phyloP scores from a whole-genome alignment of 164 flowering plant species.

The Aristolochia contorta region DNA sequence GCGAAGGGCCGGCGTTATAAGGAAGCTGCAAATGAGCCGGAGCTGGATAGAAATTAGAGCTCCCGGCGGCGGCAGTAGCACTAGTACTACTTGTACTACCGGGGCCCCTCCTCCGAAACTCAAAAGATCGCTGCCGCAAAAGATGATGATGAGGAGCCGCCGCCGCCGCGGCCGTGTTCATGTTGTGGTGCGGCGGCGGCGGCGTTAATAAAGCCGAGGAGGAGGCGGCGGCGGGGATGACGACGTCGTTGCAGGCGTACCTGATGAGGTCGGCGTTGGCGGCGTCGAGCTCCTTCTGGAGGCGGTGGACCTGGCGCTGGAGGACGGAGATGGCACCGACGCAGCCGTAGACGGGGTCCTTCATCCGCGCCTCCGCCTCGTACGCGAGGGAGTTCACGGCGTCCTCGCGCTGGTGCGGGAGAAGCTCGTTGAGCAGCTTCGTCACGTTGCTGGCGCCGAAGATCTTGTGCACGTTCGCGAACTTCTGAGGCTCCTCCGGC shows the following conservation, averaged over 20 bases:
- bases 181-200: slow-evolving; percentile 3
- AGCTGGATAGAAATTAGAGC: slow-evolving; percentile 16
- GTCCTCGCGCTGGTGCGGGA: slow-evolving; percentile 60
- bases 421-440: slow-evolving; percentile 57
- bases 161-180: not conserved
- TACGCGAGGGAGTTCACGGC: slow-evolving; percentile 73
- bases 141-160: slow-evolving; percentile 6
- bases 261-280: slow-evolving; percentile 60
- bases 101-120: slow-evolving; percentile 15
- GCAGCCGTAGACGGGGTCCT: slow-evolving; percentile 75
- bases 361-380: slow-evolving; percentile 68
- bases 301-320: slow-evolving; percentile 58
- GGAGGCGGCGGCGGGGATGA: slow-evolving; percentile 12
- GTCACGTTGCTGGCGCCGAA: slow-evolving; percentile 79
- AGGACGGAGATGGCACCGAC: slow-evolving; percentile 69
- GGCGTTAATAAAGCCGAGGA: no score
- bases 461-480: slow-evolving; percentile 70
- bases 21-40: slow-evolving; percentile 19
- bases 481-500: slow-evolving; percentile 70
- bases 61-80: not conserved
- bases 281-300: slow-evolving; percentile 56
- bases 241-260: slow-evolving; percentile 40
- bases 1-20: no score
- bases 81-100: not conserved
- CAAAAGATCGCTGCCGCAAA: slow-evolving; percentile 16